Conservation (phyloP, 352 stramenopile species). For the Nothophytophthora sp. region DNA sequence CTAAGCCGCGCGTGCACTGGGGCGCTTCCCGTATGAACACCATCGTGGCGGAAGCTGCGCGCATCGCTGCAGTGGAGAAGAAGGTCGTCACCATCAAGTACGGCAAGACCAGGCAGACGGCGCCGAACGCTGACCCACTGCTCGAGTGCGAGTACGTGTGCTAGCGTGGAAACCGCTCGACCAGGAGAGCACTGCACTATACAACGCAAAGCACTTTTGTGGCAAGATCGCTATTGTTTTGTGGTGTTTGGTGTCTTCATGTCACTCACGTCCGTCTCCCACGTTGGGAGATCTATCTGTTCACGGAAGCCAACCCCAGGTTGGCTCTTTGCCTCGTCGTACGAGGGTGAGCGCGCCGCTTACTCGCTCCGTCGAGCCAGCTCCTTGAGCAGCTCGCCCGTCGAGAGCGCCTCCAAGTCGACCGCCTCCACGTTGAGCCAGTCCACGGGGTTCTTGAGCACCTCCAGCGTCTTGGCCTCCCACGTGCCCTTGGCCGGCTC, state of each 20-base stretch:
- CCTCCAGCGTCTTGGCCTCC: slow-evolving; percentile 93
- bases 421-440: slow-evolving; percentile 91
- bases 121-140: slow-evolving; percentile 41
- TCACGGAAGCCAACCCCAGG: too few relatives aligned
- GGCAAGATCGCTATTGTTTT: too few relatives aligned
- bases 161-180: too few relatives aligned
- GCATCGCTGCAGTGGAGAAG: slow-evolving; percentile 60
- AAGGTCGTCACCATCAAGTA: slow-evolving; percentile 73
- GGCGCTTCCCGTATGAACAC: slow-evolving; percentile 77
- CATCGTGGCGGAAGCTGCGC: slow-evolving; percentile 71
- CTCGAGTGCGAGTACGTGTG: slow-evolving; percentile 59
- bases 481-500: slow-evolving; percentile 86
- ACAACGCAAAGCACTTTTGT: too few relatives aligned
- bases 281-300: too few relatives aligned
- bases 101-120: slow-evolving; percentile 45
- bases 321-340: too few relatives aligned
- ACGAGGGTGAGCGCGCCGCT: too few relatives aligned
- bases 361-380: slow-evolving; percentile 71
- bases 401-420: slow-evolving; percentile 71
- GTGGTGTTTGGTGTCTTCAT: too few relatives aligned
- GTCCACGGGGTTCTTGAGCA: slow-evolving; percentile 93
- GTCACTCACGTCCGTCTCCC: too few relatives aligned
- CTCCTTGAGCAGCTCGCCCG: slow-evolving; percentile 75
- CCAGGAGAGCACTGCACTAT: too few relatives aligned
- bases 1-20: slow-evolving; percentile 57